Evolutionary conservation across 805 yeast genomes (phyloP).

Genomic region (Starmerella gropengiesseri): DNA sequence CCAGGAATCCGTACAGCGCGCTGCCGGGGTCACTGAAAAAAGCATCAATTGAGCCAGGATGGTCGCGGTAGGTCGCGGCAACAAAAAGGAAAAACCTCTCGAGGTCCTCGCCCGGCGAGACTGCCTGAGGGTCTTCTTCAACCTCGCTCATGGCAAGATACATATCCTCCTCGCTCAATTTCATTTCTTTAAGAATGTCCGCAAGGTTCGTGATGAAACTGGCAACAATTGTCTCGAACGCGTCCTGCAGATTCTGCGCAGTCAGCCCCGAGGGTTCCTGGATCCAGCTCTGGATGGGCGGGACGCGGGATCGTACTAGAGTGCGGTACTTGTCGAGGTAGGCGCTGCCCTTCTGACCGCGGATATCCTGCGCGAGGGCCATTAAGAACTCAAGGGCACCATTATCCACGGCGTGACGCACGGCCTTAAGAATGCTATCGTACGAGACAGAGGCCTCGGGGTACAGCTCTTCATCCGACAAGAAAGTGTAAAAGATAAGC

Average conservation of each 20-base stretch:
- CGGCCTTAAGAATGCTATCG: slow-evolving; percentile 20
- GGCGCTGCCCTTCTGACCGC: slow-evolving; percentile 11
- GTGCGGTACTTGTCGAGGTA: slow-evolving; percentile 4
- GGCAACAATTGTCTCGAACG: slow-evolving; percentile 25
- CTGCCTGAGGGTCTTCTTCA: slow-evolving; percentile 8
- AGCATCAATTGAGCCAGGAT: slow-evolving; percentile 43
- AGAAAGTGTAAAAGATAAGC: slow-evolving; percentile 19
- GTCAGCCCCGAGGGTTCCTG: slow-evolving; percentile 11
- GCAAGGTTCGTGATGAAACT: slow-evolving; percentile 30
- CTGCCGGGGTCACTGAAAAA: slow-evolving; percentile 65
- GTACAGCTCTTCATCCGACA: slow-evolving; percentile 14
- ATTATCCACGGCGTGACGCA: slow-evolving; percentile 26
- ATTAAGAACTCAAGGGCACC: slow-evolving; percentile 34
- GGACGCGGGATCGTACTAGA: slow-evolving; percentile 27
- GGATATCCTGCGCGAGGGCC: slow-evolving; percentile 30
- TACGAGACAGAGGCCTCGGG: background rate
- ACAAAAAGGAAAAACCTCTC: slow-evolving; percentile 77
- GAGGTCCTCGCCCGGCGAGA: slow-evolving; percentile 57
- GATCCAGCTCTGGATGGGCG: slow-evolving; percentile 17
- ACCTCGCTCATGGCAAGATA: slow-evolving; percentile 24
- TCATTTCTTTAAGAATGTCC: slow-evolving; percentile 33
- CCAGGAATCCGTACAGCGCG: slow-evolving; percentile 65
- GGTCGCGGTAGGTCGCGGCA: slow-evolving; percentile 52
- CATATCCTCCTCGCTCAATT: slow-evolving; percentile 32
- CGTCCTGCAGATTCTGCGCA: slow-evolving; percentile 13